Evolutionary conservation across 805 yeast genomes (phyloP).

Genomic region (Candida ponderosae): DNA sequence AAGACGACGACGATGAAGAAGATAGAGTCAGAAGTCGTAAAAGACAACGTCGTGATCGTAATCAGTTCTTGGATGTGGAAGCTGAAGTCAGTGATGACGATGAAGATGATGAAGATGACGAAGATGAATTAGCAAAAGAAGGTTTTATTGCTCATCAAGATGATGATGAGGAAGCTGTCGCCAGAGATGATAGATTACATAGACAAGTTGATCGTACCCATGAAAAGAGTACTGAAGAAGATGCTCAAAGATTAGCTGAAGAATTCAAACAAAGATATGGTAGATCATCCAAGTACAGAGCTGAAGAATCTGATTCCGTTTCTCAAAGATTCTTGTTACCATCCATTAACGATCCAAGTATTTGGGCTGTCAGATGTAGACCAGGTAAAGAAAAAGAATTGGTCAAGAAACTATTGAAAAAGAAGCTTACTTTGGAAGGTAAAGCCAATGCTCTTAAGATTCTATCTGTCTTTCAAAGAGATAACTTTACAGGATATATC

Average conservation of each 20-base stretch:
- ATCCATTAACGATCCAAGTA: slow-evolving; percentile 91
- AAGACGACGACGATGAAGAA: slow-evolving; percentile 53
- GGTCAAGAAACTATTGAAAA: slow-evolving; percentile 76
- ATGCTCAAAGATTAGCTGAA: slow-evolving; percentile 90
- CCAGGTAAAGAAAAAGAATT: slow-evolving; percentile 90
- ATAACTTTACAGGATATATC: slow-evolving; percentile 83
- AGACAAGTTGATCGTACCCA: slow-evolving; percentile 85
- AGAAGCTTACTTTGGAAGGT: slow-evolving; percentile 70
- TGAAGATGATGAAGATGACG: slow-evolving; percentile 92
- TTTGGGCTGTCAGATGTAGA: slow-evolving; percentile 92
- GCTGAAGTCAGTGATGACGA: slow-evolving; percentile 97
- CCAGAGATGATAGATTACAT: slow-evolving; percentile 71
- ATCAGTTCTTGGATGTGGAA: slow-evolving; percentile 92
- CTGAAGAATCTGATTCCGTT: slow-evolving; percentile 72
- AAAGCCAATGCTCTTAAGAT: slow-evolving; percentile 77
- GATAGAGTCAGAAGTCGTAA: slow-evolving; percentile 37
- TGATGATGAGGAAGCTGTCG: slow-evolving; percentile 39
- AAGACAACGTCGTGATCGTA: slow-evolving; percentile 44
- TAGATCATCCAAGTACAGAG: slow-evolving; percentile 76
- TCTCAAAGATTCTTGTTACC: slow-evolving; percentile 93
- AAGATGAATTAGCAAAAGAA: slow-evolving; percentile 78
- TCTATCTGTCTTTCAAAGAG: slow-evolving; percentile 88
- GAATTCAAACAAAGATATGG: slow-evolving; percentile 90
- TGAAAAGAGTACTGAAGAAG: slow-evolving; percentile 85
- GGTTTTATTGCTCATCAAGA: slow-evolving; percentile 70